Evolutionary conservation across 208 protist species (phyloP).

Genomic region (Naegleria fowleri): DNA sequence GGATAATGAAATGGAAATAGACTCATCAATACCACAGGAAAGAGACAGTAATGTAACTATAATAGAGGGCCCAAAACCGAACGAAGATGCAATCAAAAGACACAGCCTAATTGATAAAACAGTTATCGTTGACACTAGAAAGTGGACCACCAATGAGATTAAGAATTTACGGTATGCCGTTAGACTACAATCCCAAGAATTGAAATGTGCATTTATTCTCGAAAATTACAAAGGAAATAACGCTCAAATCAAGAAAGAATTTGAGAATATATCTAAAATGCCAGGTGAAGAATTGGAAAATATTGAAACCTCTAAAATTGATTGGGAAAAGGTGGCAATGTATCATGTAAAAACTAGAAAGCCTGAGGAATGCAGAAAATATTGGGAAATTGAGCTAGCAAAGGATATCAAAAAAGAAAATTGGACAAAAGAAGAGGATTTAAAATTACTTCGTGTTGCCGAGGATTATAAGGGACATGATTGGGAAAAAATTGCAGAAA

Average conservation of each 20-base stretch:
- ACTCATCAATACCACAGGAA: not conserved
- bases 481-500: conserved; percentile 41
- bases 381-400: conserved; percentile 43
- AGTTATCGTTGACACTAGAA: not conserved
- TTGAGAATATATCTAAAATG: conserved; percentile 33
- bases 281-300: conserved; percentile 37
- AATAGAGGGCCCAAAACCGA: not conserved
- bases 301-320: conserved; percentile 35
- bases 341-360: conserved; percentile 27
- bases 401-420: conserved; percentile 39
- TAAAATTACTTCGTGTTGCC: conserved; percentile 39
- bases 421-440: conserved; percentile 51
- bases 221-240: not conserved
- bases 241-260: conserved; percentile 30
- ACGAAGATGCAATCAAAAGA: not conserved
- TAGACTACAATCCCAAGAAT: conserved; percentile 2
- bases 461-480: conserved; percentile 45
- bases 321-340: conserved; percentile 42
- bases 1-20: not conserved
- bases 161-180: not conserved
- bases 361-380: conserved; percentile 43
- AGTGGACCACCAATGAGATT: not conserved
- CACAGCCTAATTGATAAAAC: not conserved
- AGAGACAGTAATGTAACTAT: not conserved
- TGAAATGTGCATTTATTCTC: not conserved